Conservation (phyloP, 129 eudicot species). For the Centaurea solstitialis region DNA sequence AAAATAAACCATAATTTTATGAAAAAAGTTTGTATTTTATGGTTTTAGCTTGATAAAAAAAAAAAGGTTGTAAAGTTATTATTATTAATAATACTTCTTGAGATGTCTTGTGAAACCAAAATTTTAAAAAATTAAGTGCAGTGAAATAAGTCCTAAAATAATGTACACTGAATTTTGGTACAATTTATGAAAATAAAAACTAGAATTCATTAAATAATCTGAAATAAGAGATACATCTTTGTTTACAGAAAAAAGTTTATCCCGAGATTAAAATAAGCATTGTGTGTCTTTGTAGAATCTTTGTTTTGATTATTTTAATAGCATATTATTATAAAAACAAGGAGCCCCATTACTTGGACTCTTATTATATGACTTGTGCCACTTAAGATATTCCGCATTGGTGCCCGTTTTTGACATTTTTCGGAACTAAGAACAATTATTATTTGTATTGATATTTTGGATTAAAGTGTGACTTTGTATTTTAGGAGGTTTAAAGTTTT, state of each 20-base stretch:
- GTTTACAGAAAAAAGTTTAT: background rate
- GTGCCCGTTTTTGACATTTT: conserved; percentile 32
- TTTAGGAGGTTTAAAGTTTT: no score
- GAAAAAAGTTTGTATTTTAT: no score
- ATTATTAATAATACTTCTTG: no score
- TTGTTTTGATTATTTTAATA: background rate
- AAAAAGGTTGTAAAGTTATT: no score
- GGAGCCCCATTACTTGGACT: conserved; percentile 34
- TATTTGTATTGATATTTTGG: background rate
- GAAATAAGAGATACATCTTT: background rate
- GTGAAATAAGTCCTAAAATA: background rate
- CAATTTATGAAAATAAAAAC: background rate
- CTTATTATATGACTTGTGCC: background rate
- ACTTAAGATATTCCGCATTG: conserved; percentile 4
- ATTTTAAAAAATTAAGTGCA: no score
- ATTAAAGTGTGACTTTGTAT: no score
- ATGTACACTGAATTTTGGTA: no score
- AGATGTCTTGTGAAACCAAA: background rate
- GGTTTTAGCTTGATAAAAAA: background rate
- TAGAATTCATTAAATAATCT: background rate
- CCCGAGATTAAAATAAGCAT: background rate
- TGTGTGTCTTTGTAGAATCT: background rate
- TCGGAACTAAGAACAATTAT: background rate
- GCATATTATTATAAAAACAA: conserved; percentile 7
- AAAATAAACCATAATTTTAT: no score